These are phyloP conservation scores for Cyanidiococcus yangmingshanensis DNA, from an alignment of 23 red algal genomes.

Conservation along the genomic window DNA sequence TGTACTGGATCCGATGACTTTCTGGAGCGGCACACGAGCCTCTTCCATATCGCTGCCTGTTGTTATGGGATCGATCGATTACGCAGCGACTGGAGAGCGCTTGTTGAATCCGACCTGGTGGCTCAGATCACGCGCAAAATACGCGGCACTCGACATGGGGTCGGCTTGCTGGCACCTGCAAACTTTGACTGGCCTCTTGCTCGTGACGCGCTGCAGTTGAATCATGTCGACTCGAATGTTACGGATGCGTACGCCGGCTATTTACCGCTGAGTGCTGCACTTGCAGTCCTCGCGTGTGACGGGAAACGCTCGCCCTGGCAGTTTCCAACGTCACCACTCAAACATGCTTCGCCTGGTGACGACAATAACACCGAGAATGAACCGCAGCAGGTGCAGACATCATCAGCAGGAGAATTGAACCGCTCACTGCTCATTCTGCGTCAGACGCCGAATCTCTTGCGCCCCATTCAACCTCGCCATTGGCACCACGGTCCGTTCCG, in stretches of 20 bases:
- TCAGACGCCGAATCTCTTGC: conserved; percentile 7
- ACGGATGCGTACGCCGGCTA: background rate
- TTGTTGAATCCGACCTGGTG: background rate
- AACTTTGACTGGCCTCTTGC: conserved; percentile 8
- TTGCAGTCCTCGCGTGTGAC: background rate
- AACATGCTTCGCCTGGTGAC: background rate
- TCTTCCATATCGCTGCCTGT: background rate
- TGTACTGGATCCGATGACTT: background rate
- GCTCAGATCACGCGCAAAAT: background rate
- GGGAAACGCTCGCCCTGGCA: background rate
- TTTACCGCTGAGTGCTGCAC: background rate
- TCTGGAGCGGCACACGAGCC: background rate
- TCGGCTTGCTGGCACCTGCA: background rate
- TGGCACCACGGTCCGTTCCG: background rate
- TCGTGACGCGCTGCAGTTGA: background rate
- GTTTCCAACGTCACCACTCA: background rate
- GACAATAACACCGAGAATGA: background rate
- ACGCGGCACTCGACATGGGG: background rate
- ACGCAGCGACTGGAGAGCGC: background rate
- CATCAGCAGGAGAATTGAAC: background rate
- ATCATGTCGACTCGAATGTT: background rate
- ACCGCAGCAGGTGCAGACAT: background rate
- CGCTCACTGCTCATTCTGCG: conserved; percentile 3
- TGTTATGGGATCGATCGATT: background rate
- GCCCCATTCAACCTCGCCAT: background rate